Conservation (phyloP, 352 stramenopile species). For the Pythium angustatum region DNA sequence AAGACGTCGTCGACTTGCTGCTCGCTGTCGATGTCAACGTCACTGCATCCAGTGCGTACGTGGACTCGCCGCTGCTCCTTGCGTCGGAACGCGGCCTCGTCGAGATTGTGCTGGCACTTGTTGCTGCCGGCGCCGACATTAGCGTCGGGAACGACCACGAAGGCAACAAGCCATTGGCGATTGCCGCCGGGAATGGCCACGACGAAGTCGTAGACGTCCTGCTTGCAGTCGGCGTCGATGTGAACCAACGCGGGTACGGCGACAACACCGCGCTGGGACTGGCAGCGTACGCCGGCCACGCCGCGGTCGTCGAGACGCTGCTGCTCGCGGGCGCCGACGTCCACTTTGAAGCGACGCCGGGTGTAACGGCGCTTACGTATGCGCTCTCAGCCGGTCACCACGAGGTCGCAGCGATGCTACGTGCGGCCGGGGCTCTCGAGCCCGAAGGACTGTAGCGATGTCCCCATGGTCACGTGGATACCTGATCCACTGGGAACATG, state of each 20-base stretch:
- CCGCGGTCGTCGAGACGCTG: background rate
- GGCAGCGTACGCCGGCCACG: background rate
- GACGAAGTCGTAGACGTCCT: background rate
- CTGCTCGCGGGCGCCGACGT: background rate
- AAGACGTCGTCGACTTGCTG: background rate
- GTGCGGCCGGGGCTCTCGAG: background rate
- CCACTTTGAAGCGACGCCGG: background rate
- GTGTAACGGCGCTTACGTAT: background rate
- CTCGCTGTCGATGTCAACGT: background rate
- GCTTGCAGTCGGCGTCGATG: background rate
- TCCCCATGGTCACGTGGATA: no score
- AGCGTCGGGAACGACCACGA: background rate
- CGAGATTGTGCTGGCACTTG: background rate
- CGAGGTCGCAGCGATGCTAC: background rate
- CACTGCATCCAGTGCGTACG: background rate
- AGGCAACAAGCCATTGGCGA: no score
- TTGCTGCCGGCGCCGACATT: background rate
- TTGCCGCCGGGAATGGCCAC: background rate
- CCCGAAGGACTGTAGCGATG: no score
- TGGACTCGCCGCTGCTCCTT: background rate
- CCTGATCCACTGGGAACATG: no score
- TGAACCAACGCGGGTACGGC: background rate
- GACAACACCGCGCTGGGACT: background rate
- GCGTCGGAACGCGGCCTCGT: background rate
- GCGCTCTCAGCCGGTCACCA: conserved; percentile 19